These are phyloP conservation scores for Pseudonitzschia multiseries DNA, from an alignment of 108 stramenopile genomes.

Conservation along the genomic window DNA sequence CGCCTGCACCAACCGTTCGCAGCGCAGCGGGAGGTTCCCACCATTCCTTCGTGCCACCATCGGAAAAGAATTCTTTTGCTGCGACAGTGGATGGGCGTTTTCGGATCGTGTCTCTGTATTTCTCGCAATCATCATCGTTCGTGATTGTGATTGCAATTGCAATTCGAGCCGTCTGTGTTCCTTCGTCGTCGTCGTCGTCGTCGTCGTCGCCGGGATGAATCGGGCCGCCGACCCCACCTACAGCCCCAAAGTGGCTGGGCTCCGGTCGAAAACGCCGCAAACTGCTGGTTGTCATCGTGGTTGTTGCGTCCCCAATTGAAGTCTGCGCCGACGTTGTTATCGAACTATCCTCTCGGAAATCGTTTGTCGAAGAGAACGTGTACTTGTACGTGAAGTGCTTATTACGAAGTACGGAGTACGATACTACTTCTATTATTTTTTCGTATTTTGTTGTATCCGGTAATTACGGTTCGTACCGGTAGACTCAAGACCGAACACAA, in stretches of 20 bases:
- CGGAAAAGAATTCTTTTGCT: constrained; percentile 43
- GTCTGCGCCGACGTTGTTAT: too few species aligned
- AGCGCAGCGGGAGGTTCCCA: constrained; percentile 41
- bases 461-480: too few species aligned
- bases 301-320: too few species aligned
- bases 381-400: too few species aligned
- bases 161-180: neutral
- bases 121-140: neutral
- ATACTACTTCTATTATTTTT: too few species aligned
- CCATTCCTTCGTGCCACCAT: constrained; percentile 26
- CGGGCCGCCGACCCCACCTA: neutral
- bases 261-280: neutral
- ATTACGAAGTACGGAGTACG: too few species aligned
- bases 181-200: too few species aligned
- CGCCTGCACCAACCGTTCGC: constrained; percentile 24
- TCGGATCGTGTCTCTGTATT: neutral
- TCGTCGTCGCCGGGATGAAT: neutral
- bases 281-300: neutral
- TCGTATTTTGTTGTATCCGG: too few species aligned
- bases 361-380: too few species aligned
- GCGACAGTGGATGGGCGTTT: constrained; percentile 34
- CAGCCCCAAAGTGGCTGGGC: neutral
- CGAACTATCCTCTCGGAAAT: too few species aligned
- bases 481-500: too few species aligned
- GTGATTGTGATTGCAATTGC: too few species aligned